Percentiles rank a stretch among this genome's conserved stretches.
Conservation (phyloP, 2,329 filamentous ascomycete species). For the Paracamarosporium sp. region DNA sequence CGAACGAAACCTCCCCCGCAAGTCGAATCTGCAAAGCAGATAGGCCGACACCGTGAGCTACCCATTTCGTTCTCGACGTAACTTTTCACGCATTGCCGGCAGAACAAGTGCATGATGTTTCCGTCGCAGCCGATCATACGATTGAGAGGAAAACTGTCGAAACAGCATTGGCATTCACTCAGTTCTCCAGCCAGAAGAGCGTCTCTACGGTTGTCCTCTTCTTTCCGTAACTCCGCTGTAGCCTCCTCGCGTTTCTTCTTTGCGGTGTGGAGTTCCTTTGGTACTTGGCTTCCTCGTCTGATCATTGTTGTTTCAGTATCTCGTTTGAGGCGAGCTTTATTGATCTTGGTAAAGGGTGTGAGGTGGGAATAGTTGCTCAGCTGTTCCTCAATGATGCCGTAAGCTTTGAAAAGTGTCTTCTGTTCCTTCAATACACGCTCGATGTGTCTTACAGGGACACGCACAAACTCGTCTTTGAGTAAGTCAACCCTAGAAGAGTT, state of each 20-base stretch:
- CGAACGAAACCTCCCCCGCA: constrained; percentile 69
- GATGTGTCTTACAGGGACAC: constrained; percentile 47
- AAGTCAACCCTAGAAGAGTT: constrained; percentile 28
- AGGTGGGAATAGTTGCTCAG: constrained; percentile 26
- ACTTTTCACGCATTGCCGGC: constrained; percentile 67
- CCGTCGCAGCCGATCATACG: constrained; percentile 73
- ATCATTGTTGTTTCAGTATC: constrained; percentile 26
- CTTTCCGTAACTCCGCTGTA: constrained; percentile 32
- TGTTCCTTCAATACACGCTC: constrained; percentile 32
- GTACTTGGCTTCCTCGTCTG: constrained; percentile 29
- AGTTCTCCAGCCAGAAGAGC: constrained; percentile 53
- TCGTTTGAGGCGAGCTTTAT: constrained; percentile 27
- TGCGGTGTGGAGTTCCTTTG: constrained; percentile 40
- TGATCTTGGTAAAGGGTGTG: constrained; percentile 25
- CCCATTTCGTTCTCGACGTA: constrained; percentile 75
- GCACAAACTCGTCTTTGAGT: constrained; percentile 52
- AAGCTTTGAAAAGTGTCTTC: constrained; percentile 48
- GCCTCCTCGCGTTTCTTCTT: constrained; percentile 33
- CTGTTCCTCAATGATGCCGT: constrained; percentile 40
- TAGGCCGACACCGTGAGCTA: constrained; percentile 69
- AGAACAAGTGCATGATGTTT: constrained; percentile 70
- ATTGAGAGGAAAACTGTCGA: constrained; percentile 68
- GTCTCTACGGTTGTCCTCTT: constrained; percentile 44
- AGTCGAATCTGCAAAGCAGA: constrained; percentile 68
- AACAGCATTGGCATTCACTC: constrained; percentile 76